Evolutionary conservation across 257 asterid genomes (phyloP).

Genomic region (Orobanche coerulescens): DNA sequence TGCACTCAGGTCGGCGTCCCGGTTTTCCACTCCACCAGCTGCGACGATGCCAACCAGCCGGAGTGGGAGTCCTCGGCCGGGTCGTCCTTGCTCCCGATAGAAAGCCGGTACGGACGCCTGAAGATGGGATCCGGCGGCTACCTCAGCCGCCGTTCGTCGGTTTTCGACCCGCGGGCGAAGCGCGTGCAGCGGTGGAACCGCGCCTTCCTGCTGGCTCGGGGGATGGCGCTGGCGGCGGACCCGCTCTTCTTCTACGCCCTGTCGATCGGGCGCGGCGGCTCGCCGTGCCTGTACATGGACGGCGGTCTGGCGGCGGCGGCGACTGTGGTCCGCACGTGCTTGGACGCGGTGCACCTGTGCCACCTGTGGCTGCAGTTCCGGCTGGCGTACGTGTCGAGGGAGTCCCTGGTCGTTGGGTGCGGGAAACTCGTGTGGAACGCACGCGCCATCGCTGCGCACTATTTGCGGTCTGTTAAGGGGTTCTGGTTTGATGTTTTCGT

Average conservation of each 20-base stretch:
- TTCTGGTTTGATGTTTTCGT: slow-evolving; percentile 96
- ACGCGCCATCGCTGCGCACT: slow-evolving; percentile 72
- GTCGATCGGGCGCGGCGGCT: slow-evolving; percentile 74
- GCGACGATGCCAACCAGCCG: slow-evolving; percentile 72
- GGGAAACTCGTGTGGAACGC: slow-evolving; percentile 98
- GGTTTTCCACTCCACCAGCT: slow-evolving; percentile 91
- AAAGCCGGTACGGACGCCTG: slow-evolving; percentile 31
- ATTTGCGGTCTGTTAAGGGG: slow-evolving; percentile 59
- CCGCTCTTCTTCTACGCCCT: slow-evolving; percentile 89
- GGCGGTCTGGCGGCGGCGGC: slow-evolving; percentile 63
- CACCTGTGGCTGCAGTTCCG: slow-evolving; percentile 93
- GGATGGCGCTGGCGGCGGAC: slow-evolving; percentile 85
- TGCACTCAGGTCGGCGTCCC: slow-evolving; percentile 91
- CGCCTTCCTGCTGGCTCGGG: slow-evolving; percentile 77
- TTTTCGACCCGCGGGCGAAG: slow-evolving; percentile 81
- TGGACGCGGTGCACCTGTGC: slow-evolving; percentile 75
- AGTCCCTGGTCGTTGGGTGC: slow-evolving; percentile 89
- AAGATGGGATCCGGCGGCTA: slow-evolving; percentile 8
- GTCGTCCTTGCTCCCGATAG: slow-evolving; percentile 65
- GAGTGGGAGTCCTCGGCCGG: slow-evolving; percentile 99
- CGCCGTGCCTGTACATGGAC: slow-evolving; percentile 89
- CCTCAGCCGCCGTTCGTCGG: slow-evolving; percentile 6
- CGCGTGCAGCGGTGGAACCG: slow-evolving; percentile 86
- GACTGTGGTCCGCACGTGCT: slow-evolving; percentile 65
- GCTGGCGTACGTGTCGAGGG: slow-evolving; percentile 86